Evolutionary conservation across 139 green algal species (phyloP), one percentile per base, ranked within the genome.

Genomic region (Zygnema circumcarinatum): DNA sequence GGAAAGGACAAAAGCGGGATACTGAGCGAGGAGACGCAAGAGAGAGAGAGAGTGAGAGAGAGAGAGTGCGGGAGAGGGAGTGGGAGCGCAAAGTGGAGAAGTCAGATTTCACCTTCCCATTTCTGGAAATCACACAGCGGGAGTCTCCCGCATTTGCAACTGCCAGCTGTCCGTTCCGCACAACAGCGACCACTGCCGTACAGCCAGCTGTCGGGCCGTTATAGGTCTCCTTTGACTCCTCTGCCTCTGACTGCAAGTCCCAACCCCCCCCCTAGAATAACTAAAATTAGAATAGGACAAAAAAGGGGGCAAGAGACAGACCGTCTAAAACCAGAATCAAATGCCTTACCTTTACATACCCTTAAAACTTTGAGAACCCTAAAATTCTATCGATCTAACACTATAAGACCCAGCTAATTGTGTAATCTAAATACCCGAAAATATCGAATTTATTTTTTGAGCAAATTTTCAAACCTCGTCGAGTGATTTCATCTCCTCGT

Each of bases 91-190:
- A 83, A 3, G 7, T 2, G 38, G 35, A 47, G 33, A 83, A 29
- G 7, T 2, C 33, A 22, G 32, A 3, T 16, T 22, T 83, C 25
- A 83, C 75, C 3, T 69, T 83, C 39, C 79, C 79, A 20, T 86
- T 75, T 2, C 93, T 87, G 79, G 93, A 94, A 39, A 98, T 79
- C 68, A 98, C 93, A 2, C 93, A 94, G 1, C 96, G 87, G 87
- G 96, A 96, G 88, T 98, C 96, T 1, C 96, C 96, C 21, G 94
- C 92, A 79, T 97, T 96, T 1, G 95, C 96, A 0, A 98, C 91
- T 20, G 87, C 83, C 67, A 98, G 90, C 22, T 67, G 52, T 0
- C 76, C 32, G 2, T 91, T 91, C 2, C 54, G 79, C 1, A 96
- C 0, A 47, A 98, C 67, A 2, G 89, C 91, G 1, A 83, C 92